Evolutionary conservation across 371 early-diverging fungal genomes (phyloP), one percentile per base, ranked within the genome.

Genomic region (Apophysomyces variabilis): DNA sequence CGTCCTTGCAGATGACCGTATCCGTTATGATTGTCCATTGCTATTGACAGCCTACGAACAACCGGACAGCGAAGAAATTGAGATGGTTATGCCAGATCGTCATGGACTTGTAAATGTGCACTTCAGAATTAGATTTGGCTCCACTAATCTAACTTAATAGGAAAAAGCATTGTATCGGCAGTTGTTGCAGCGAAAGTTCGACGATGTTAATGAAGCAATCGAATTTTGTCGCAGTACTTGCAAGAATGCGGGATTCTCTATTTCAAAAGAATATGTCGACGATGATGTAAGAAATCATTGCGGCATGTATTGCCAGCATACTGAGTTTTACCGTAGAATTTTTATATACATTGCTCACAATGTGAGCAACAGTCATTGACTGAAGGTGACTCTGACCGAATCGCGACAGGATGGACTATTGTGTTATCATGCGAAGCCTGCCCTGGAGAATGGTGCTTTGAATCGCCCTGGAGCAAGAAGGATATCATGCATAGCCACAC

Each of bases 41-140:
- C 9, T 7, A 8, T 50, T 50, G 54, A 21, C 41, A 41, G 1
- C 41, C 1, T 41, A 5, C 41, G 41, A 41, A 8, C 11, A 41
- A 13, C 0, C 13, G 3, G 8, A 11, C 5, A 13, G 41, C 1
- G 13, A 41, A 13, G 21, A 50, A 21, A 16, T 0, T 3, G 54
- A 21, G 1, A 8, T 1, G 0, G 6, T 1, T 0, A 0, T 3
- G 21, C 0, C n/a, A 18, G 54, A 11, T 18, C n/a, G 1, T 26
- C 5, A 5, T 50, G 21, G 0, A 50, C 0, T 5, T n/a, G 54
- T 50, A 50, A 5, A 9, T 21, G 21, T 41, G 13, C 2, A 18
- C 1, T 4, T 8, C 21, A 1, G 21, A 1, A 11, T 16, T 18
- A 7, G 5, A 9, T 32, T 50, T 3, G 3, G 32, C 32, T 3